Evolutionary conservation across 345 rosid species (phyloP), one percentile per base, ranked within the genome.

Genomic region (Eucalyptus virginea): DNA sequence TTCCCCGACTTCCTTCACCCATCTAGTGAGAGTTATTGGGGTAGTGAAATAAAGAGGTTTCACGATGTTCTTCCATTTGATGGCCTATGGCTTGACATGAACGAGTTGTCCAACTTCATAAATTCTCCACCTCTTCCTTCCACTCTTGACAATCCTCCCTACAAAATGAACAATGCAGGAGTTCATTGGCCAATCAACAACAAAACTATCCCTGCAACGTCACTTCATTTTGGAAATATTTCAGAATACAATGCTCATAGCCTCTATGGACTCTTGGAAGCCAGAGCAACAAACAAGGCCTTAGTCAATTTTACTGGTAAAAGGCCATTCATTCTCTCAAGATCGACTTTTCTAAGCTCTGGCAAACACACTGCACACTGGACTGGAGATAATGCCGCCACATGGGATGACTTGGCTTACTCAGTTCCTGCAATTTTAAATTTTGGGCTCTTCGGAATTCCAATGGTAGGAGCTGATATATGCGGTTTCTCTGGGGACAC

Each of bases 391-490:
- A 93, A 94, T 87, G 94, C 94, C 30, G 96, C 98, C 15, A 91
- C 89, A 4, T 96, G 96, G 97, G 93, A 95, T 52, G 96, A 96
- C 88, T 90, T 96, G 92, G 97, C 96, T 1, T 93, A 94, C 90
- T 67, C 95, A 1, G 92, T 96, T 88, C 98, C 96, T 0, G 92
- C 95, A 18, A 93, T 95, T 81, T 87, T 96, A 87, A 96, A 94
- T 91, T 96, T 90, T 40, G 98, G 98, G 40, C 91, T 96, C 88
- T 94, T 96, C 88, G 98, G 97, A 60, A 91, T 96, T 88, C 98
- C 98, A 62, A 96, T 96, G 98, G 96, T 96, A 48, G 98, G 98
- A 86, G 97, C 96, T 81, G 98, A 96, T 88, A 96, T 95, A 30
- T 96, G 98, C 69, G 98, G 98, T 26, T 96, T 96, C 89, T 5